Percentiles rank a stretch among this genome's conserved stretches.
phyloP scores from a whole-genome alignment of 2,329 filamentous ascomycete species.

The Sclerotinia sclerotiorum region DNA sequence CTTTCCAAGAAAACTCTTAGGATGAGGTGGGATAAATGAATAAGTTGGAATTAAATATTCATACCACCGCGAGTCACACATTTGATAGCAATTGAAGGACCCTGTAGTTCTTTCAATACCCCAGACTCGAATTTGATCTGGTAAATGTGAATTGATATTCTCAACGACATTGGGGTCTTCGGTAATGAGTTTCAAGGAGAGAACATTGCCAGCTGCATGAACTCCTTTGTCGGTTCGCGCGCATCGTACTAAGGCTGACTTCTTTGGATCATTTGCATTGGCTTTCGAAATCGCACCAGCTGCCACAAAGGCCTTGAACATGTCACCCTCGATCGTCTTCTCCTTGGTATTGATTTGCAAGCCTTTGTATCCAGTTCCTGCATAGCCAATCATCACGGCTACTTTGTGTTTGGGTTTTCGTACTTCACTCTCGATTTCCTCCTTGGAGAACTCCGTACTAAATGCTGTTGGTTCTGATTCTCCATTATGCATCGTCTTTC shows the following conservation, averaged over 20 bases:
- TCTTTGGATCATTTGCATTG: constrained; percentile 95
- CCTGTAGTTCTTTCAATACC: constrained; percentile 87
- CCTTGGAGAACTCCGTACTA: constrained; percentile 58
- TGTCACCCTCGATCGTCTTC: constrained; percentile 93
- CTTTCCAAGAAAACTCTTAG: constrained; percentile 79
- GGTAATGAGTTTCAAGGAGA: constrained; percentile 92
- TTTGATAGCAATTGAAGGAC: constrained; percentile 90
- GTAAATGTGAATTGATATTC: constrained; percentile 85
- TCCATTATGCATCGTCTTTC: constrained; percentile 47
- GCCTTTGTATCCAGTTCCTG: constrained; percentile 93
- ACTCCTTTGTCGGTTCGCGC: constrained; percentile 97
- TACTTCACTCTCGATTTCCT: constrained; percentile 85
- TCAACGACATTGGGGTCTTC: constrained; percentile 85
- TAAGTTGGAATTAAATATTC: constrained; percentile 96
- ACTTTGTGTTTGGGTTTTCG: constrained; percentile 94
- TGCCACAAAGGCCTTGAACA: constrained; percentile 87
- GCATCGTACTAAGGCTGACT: constrained; percentile 90
- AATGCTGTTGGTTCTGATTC: constrained; percentile 37
- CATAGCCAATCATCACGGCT: constrained; percentile 92
- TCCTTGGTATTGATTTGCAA: constrained; percentile 86
- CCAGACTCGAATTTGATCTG: constrained; percentile 91
- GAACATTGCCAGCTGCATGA: constrained; percentile 91
- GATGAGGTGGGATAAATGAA: constrained; percentile 88
- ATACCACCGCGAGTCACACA: constrained; percentile 94
- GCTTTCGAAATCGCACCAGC: constrained; percentile 94